Conservation (phyloP, 345 rosid species). For the Pelargonium nanum region DNA sequence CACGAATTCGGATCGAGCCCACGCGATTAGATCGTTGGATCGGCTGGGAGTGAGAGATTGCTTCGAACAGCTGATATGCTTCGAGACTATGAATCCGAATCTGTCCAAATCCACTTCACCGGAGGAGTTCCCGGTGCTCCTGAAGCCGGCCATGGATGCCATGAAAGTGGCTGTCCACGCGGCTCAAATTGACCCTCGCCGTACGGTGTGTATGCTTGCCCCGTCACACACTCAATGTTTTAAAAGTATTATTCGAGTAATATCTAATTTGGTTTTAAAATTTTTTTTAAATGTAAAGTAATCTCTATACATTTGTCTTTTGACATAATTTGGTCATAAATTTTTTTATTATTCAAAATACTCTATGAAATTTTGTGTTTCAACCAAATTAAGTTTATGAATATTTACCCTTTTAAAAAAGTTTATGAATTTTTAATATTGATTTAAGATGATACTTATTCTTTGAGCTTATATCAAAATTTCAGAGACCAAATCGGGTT, state of each 20-base stretch:
- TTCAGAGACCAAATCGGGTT: too few species aligned
- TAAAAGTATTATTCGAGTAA: neutral
- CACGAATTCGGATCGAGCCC: constrained; percentile 80
- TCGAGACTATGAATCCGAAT: constrained; percentile 86
- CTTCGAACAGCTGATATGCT: constrained; percentile 74
- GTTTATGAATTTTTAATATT: too few species aligned
- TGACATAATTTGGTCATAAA: too few species aligned
- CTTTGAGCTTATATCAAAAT: too few species aligned
- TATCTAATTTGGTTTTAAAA: too few species aligned
- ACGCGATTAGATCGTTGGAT: constrained; percentile 47
- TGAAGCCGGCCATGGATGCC: constrained; percentile 73
- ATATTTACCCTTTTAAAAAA: too few species aligned
- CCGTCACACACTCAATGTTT: neutral
- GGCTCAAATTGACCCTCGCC: constrained; percentile 53
- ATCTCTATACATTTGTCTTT: too few species aligned
- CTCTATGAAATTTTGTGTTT: too few species aligned
- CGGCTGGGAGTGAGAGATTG: constrained; percentile 63
- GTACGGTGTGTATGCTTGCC: constrained; percentile 32
- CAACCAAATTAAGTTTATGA: too few species aligned
- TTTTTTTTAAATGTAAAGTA: neutral
- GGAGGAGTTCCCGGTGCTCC: constrained; percentile 60
- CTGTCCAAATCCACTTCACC: constrained; percentile 48
- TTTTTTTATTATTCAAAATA: too few species aligned
- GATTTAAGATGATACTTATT: too few species aligned
- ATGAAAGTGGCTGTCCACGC: constrained; percentile 56